Conservation (phyloP, 2,329 filamentous ascomycete genomes). For the Hypoxylon sp. region DNA sequence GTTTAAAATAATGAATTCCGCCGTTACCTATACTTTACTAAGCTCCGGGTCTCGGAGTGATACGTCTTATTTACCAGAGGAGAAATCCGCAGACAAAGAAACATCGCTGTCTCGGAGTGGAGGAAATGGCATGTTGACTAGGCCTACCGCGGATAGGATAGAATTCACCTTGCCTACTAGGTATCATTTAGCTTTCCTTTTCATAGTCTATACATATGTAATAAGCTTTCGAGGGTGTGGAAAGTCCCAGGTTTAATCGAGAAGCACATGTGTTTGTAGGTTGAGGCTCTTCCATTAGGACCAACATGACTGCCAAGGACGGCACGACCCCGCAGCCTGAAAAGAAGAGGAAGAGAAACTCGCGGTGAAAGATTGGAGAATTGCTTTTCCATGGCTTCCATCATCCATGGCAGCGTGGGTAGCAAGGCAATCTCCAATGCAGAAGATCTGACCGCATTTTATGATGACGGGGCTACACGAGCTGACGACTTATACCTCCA, state of each 20-base stretch:
- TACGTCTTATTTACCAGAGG: too few species aligned
- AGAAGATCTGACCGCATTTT: constrained; percentile 18
- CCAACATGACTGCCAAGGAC: constrained; percentile 10
- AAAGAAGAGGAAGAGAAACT: constrained; percentile 5
- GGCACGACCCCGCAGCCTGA: constrained; percentile 16
- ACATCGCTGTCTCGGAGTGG: background rate
- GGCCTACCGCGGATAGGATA: background rate
- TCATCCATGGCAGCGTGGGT: background rate
- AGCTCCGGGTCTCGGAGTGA: too few species aligned
- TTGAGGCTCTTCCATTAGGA: constrained; percentile 3
- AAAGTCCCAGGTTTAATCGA: constrained; percentile 1
- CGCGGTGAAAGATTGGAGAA: constrained; percentile 4
- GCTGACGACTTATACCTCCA: constrained; percentile 21
- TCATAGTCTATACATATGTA: background rate
- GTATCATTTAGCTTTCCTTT: background rate
- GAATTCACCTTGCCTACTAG: background rate
- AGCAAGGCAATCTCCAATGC: background rate
- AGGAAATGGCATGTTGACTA: background rate
- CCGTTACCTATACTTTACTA: too few species aligned
- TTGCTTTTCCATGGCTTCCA: background rate
- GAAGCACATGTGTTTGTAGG: background rate
- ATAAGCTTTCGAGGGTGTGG: background rate
- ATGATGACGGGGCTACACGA: constrained; percentile 9
- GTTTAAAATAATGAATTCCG: too few species aligned
- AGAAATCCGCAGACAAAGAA: background rate